phyloP scores from a whole-genome alignment of 257 asterid genomes.

The Dorcoceras hygrometricum region DNA sequence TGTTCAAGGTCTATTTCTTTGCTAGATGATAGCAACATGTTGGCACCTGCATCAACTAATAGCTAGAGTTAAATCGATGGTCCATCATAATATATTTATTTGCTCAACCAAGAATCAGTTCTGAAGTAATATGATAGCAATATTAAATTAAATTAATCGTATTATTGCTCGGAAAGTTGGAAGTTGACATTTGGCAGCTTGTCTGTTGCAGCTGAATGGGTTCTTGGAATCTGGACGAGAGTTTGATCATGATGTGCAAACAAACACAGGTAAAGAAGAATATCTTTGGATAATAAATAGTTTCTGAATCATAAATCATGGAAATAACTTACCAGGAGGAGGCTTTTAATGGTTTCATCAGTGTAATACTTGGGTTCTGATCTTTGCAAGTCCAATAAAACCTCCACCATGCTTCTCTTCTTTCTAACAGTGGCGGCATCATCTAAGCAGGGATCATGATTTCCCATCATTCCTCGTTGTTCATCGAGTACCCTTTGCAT shows the following conservation, averaged over 20 bases:
- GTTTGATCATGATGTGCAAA: too few species aligned
- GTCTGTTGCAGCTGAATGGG: neutral
- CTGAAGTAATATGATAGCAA: neutral
- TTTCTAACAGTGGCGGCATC: constrained; percentile 8
- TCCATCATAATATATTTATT: neutral
- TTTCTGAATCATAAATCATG: neutral
- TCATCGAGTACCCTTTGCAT: constrained; percentile 51
- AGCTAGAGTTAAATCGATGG: neutral
- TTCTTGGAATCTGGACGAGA: neutral
- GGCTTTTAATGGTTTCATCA: constrained; percentile 48
- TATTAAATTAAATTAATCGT: too few species aligned
- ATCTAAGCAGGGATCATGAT: neutral
- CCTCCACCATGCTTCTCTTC: constrained; percentile 44
- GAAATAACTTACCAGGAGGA: constrained; percentile 39
- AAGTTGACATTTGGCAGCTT: neutral
- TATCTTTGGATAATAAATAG: too few species aligned
- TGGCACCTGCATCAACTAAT: neutral
- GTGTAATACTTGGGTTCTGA: constrained; percentile 48
- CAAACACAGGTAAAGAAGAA: too few species aligned
- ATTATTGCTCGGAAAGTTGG: neutral
- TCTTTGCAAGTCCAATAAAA: constrained; percentile 44
- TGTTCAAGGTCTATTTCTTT: neutral
- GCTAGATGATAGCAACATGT: neutral
- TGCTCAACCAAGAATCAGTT: neutral
- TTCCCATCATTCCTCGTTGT: constrained; percentile 20